Evolutionary conservation across 345 rosid species (phyloP).

Genomic region (Lepidium africanum): DNA sequence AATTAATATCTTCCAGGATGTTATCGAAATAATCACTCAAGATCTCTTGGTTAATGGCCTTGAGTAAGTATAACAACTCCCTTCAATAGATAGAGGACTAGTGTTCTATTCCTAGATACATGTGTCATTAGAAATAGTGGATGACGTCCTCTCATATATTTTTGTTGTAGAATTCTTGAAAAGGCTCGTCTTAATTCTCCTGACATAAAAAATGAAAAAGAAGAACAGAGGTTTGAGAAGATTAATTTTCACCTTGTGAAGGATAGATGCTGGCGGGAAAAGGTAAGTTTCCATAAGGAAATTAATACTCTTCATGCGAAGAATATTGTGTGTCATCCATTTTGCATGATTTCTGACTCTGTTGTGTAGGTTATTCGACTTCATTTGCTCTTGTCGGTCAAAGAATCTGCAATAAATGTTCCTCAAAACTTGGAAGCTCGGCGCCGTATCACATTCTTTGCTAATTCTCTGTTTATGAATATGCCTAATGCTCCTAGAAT

Average conservation of each 20-base stretch:
- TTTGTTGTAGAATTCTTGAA: constrained; percentile 46
- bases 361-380: constrained; percentile 60
- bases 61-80: constrained; percentile 50
- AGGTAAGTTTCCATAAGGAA: constrained; percentile 38
- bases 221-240: constrained; percentile 74
- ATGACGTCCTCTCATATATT: constrained; percentile 8
- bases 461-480: constrained; percentile 91
- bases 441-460: constrained; percentile 94
- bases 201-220: constrained; percentile 27
- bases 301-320: not conserved
- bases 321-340: not conserved
- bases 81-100: not conserved
- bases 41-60: constrained; percentile 66
- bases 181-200: constrained; percentile 21
- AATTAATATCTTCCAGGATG: constrained; percentile 81
- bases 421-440: constrained; percentile 97
- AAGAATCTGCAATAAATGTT: constrained; percentile 95
- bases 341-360: constrained; percentile 3
- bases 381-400: constrained; percentile 74
- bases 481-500: constrained; percentile 89
- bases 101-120: not conserved
- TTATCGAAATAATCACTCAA: constrained; percentile 69
- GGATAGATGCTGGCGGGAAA: constrained; percentile 47
- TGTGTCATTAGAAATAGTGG: constrained; percentile 1
- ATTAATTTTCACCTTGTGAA: constrained; percentile 31